Evolutionary conservation across 2,329 filamentous ascomycete genomes (phyloP).

Genomic region (Ophiostoma novo-ulmi): DNA sequence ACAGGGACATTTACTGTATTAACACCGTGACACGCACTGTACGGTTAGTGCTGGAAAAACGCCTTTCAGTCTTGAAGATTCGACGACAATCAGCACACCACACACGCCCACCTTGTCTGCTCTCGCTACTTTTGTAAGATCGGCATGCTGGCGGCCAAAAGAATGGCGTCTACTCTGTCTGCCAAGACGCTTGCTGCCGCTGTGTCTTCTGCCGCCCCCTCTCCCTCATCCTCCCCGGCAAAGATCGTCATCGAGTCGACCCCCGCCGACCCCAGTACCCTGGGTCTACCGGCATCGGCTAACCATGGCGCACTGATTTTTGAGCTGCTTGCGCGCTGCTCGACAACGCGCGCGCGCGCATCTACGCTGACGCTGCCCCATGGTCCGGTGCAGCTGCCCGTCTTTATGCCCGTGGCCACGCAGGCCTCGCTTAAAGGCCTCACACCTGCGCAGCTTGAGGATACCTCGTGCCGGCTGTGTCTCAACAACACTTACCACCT

Average conservation of each 20-base stretch:
- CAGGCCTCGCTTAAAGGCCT: constrained; percentile 93
- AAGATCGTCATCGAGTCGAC: background rate
- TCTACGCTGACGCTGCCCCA: constrained; percentile 84
- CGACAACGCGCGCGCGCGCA: constrained; percentile 88
- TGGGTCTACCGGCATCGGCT: constrained; percentile 24
- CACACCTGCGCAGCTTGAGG: constrained; percentile 85
- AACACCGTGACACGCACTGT: background rate
- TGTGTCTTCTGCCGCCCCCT: background rate
- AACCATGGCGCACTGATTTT: constrained; percentile 34
- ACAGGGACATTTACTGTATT: background rate
- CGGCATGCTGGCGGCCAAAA: constrained; percentile 29
- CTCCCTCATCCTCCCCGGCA: background rate
- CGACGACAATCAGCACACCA: background rate
- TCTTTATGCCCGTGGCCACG: constrained; percentile 98
- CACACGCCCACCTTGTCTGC: background rate
- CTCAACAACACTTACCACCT: constrained; percentile 98
- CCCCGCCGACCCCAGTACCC: constrained; percentile 17
- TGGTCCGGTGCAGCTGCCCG: constrained; percentile 80
- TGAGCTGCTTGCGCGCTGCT: constrained; percentile 32
- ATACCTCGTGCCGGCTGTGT: constrained; percentile 83
- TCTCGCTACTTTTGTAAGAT: background rate
- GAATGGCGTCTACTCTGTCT: constrained; percentile 29
- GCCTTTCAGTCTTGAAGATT: background rate
- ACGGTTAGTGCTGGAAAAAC: background rate
- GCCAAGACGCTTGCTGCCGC: constrained; percentile 14